Base-by-base conservation (phyloP, 176 grass and related monocot species). In the Oryza punctata region DNA sequence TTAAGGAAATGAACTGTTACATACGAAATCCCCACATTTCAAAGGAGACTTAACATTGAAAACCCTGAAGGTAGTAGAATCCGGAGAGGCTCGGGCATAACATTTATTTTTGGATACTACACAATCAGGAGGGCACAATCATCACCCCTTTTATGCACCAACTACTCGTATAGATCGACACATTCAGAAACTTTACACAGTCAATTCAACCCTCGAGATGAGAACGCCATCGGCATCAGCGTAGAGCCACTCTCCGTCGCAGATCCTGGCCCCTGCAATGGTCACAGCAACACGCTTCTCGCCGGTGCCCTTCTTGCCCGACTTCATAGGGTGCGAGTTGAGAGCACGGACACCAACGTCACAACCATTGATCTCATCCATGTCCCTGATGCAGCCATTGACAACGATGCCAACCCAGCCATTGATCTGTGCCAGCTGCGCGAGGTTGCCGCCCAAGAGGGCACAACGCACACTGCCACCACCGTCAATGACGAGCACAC, bases 301-400 rank as follows among this genome's bases (percentile, higher is more conserved):
- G 0, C 95, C 95, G 3, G 78, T 45, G 19, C 95, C 92, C 70
- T 97, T 97, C 88, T 94, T 94, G 88, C 91, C 94, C 0, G 95
- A 84, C 75, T 97, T 97, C 75, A 94, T 89, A 0, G 92, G 88
- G 74, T 97, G 95, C 0, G 92, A 92, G 3, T 78, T 85, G 41
- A 94, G 76, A 41, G 95, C 92, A 15, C 95, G 85, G 21, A 94
- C 90, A 5, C 95, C 95, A 13, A 97, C 91, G 57, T 94, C 95
- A 4, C 95, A 97, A 1, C 92, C 95, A 3, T 97, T 92, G 76
- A 94, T 97, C 86, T 97, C 95, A n/a, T 97, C 95, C 0, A 84
- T 88, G 10, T 97, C 95, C 41, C 92, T 92, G 49, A 97, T 94
- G 90, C 95, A 97, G 12, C 92, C 92, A 6, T 97, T 97, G 12